A percentile compares a stretch with the other conserved stretches of the same genome.
Conservation (phyloP, 2,329 filamentous ascomycete species). For the Pestalotiopsis sp. region DNA sequence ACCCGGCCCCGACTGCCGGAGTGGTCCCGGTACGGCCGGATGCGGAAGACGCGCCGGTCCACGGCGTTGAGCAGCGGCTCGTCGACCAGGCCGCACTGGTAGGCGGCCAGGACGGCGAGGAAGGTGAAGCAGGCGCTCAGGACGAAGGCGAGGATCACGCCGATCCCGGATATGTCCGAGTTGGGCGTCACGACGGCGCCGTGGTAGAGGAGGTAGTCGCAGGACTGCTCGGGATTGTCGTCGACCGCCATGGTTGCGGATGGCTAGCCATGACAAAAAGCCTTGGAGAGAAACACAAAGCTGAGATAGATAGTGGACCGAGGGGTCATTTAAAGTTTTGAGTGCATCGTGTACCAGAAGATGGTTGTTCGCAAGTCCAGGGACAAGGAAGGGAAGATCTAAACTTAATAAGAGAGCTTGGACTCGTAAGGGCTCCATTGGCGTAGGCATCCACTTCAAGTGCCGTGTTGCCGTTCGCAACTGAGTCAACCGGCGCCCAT, state of each 20-base stretch:
- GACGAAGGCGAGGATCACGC: slow-evolving; percentile 9
- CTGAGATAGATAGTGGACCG: neutral
- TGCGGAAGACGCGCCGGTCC: slow-evolving; percentile 5
- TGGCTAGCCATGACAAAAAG: neutral
- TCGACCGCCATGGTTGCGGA: neutral
- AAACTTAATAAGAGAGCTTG: neutral
- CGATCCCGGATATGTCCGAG: slow-evolving; percentile 9
- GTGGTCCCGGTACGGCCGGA: neutral
- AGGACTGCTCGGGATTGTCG: neutral
- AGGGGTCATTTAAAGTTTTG: neutral
- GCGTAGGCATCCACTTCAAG: too few species aligned
- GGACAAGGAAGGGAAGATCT: neutral
- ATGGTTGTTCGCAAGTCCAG: neutral
- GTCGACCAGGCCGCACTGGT: slow-evolving; percentile 8
- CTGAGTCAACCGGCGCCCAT: neutral
- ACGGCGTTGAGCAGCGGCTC: slow-evolving; percentile 1
- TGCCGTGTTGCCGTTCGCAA: neutral
- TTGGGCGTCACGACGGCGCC: slow-evolving; percentile 1
- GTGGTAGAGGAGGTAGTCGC: slow-evolving; percentile 1
- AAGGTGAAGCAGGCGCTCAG: slow-evolving; percentile 11
- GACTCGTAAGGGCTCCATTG: too few species aligned
- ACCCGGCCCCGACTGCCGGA: too few species aligned
- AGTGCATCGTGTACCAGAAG: neutral
- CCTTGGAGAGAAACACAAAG: too few species aligned
- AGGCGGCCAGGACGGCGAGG: neutral